These are phyloP conservation scores for Mucor plumbeus DNA, from an alignment of 371 early-diverging fungal species.

Conservation along the genomic window DNA sequence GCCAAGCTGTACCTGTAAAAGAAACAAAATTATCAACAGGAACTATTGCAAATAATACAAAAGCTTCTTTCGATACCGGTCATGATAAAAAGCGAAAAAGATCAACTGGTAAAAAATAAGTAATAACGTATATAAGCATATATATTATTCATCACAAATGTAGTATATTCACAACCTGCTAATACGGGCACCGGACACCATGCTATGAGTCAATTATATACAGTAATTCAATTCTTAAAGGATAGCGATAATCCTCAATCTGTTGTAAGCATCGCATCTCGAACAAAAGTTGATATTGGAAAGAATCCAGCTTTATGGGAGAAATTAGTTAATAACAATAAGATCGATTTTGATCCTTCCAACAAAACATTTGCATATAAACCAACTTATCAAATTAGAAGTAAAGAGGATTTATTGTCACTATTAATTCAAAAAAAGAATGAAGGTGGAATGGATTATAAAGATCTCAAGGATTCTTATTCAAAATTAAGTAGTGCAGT, in stretches of 20 bases:
- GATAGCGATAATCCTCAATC: conserved; percentile 69
- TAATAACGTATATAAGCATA: background rate
- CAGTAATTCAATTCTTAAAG: conserved; percentile 64
- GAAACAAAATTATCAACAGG: conserved; percentile 13
- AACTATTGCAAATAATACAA: conserved; percentile 46
- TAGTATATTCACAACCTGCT: conserved; percentile 64
- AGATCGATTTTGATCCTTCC: conserved; percentile 64
- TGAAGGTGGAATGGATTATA: conserved; percentile 79
- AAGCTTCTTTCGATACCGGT: conserved; percentile 38
- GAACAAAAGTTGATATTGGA: conserved; percentile 64
- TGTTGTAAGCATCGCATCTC: conserved; percentile 63
- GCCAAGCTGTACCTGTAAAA: conserved; percentile 23
- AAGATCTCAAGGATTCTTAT: conserved; percentile 83
- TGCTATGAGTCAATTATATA: conserved; percentile 67
- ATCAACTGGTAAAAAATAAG: conserved; percentile 34
- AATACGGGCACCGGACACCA: conserved; percentile 64
- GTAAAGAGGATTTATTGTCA: conserved; percentile 74
- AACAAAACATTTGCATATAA: conserved; percentile 73
- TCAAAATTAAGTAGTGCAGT: conserved; percentile 72
- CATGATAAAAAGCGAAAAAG: conserved; percentile 41
- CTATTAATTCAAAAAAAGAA: conserved; percentile 63
- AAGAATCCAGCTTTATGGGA: conserved; percentile 62
- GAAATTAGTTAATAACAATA: conserved; percentile 65
- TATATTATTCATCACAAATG: background rate
- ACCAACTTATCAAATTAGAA: conserved; percentile 79